Conservation (phyloP, 164 flowering plant genomes). For the Tetracentron sinense region DNA sequence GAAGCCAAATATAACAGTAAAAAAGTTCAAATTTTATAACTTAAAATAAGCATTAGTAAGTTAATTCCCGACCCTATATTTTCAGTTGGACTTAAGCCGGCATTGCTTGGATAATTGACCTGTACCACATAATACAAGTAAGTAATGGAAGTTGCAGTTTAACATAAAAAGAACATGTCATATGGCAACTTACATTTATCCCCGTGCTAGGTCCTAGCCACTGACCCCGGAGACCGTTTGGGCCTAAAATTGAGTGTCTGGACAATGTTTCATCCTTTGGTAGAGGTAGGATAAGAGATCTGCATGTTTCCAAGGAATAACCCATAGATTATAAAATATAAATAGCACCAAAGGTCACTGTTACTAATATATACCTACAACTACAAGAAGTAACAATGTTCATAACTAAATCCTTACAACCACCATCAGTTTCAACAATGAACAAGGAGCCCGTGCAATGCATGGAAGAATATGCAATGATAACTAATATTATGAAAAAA, state of each 20-base stretch:
- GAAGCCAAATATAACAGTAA: too few species aligned
- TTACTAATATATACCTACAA: too few species aligned
- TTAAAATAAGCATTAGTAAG: neutral
- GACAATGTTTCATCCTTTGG: conserved; percentile 88
- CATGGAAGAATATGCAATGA: too few species aligned
- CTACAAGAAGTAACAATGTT: too few species aligned
- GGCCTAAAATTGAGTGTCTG: conserved; percentile 88
- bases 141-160: conserved; percentile 6
- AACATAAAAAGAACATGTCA: conserved; percentile 2
- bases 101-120: conserved; percentile 79
- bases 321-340: too few species aligned
- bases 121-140: conserved; percentile 29
- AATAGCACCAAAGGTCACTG: too few species aligned
- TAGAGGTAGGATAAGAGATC: conserved; percentile 49
- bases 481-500: too few species aligned
- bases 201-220: conserved; percentile 73
- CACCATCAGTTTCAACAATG: too few species aligned
- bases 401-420: too few species aligned
- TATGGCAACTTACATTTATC: conserved; percentile 46
- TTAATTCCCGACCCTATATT: conserved; percentile 58
- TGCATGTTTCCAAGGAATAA: too few species aligned
- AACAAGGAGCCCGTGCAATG: too few species aligned
- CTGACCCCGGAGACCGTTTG: conserved; percentile 78
- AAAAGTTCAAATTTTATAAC: neutral
- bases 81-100: conserved; percentile 69